Evolutionary conservation across 148 eudicot genomes (phyloP).

Genomic region (Silene latifolia): DNA sequence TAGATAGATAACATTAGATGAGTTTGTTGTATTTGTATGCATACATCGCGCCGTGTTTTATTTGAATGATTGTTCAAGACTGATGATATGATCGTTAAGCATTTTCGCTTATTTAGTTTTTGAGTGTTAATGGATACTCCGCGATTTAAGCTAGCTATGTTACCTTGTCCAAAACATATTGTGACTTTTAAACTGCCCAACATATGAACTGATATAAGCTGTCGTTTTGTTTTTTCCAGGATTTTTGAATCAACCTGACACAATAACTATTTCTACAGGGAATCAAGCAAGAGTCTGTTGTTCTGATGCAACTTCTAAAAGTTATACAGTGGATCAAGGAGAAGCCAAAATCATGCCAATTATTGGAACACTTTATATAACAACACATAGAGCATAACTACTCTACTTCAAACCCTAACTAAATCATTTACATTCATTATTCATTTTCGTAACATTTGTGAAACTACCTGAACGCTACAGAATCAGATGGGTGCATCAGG

Average conservation of each 20-base stretch:
- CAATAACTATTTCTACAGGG: constrained; percentile 8
- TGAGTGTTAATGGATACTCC: too few relatives aligned
- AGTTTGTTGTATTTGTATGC: too few relatives aligned
- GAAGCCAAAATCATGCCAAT: not conserved
- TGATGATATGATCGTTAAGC: not conserved
- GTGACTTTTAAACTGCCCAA: not conserved
- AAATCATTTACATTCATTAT: not conserved
- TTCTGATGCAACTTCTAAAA: constrained; percentile 9
- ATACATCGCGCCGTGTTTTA: too few relatives aligned
- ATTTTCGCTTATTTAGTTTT: too few relatives aligned
- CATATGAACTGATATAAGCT: not conserved
- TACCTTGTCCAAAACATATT: too few relatives aligned
- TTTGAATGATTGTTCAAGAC: too few relatives aligned
- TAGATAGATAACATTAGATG: too few relatives aligned
- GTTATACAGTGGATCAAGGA: constrained; percentile 10
- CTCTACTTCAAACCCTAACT: not conserved
- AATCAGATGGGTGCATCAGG: constrained; percentile 26
- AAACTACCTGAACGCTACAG: not conserved
- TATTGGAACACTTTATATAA: constrained; percentile 2
- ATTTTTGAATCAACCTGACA: constrained; percentile 9
- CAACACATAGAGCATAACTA: not conserved
- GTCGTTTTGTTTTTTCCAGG: not conserved
- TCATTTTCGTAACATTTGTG: not conserved
- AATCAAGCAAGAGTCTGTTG: not conserved
- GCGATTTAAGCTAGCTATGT: too few relatives aligned